Conservation (phyloP, 192 early-diverging fungal species). For the Mortierella alpina region DNA sequence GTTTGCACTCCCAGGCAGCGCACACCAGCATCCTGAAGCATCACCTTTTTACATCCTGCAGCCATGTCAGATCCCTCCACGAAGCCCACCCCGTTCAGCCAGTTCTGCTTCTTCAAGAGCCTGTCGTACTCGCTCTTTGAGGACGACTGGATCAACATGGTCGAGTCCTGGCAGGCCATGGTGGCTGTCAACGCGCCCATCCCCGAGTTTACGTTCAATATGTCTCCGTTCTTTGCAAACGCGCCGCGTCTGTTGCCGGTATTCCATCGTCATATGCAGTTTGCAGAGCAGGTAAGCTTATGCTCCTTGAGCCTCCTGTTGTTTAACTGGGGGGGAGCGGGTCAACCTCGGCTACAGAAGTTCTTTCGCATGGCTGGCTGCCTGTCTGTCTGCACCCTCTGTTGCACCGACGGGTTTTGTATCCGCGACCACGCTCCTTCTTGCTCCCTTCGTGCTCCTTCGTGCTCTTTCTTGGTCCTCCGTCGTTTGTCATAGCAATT, state of each 20-base stretch:
- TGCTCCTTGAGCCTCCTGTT: background rate
- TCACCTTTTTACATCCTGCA: background rate
- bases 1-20: background rate
- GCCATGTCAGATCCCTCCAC: slow-evolving; percentile 13
- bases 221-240: slow-evolving; percentile 55
- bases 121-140: slow-evolving; percentile 52
- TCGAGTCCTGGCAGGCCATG: slow-evolving; percentile 51
- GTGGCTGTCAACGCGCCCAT: slow-evolving; percentile 51
- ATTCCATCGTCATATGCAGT: slow-evolving; percentile 52
- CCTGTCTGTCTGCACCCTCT: background rate
- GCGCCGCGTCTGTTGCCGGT: slow-evolving; percentile 42
- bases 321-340: too few relatives aligned
- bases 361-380: background rate
- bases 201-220: slow-evolving; percentile 34
- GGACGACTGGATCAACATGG: slow-evolving; percentile 54
- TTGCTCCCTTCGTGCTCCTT: background rate
- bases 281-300: slow-evolving; percentile 36
- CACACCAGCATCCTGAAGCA: background rate
- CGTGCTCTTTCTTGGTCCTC: too few relatives aligned
- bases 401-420: background rate
- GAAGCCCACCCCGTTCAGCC: slow-evolving; percentile 37
- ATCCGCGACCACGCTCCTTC: too few relatives aligned
- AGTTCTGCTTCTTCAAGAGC: slow-evolving; percentile 53
- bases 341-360: too few relatives aligned
- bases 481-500: background rate